Conservation (phyloP, 257 asterid species). For the Rubia yunnanensis region DNA sequence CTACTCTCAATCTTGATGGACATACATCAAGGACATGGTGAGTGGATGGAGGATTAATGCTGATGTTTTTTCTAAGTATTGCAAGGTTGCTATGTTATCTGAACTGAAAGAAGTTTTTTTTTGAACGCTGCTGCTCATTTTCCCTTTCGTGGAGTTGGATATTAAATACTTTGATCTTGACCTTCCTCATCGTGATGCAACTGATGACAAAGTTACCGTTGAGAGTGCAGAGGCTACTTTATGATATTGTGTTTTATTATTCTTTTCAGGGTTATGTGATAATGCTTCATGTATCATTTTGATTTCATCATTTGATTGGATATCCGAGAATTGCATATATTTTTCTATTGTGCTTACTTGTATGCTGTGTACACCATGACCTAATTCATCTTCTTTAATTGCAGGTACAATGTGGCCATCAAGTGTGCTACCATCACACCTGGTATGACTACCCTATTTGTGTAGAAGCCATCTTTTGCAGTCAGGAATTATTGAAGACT, state of each 20-base stretch:
- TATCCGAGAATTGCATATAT: not conserved
- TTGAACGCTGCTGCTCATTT: conserved; percentile 50
- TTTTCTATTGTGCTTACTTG: not conserved
- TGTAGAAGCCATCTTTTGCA: not conserved
- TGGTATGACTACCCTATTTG: conserved; percentile 35
- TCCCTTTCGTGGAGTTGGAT: conserved; percentile 93
- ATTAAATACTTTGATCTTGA: conserved; percentile 96
- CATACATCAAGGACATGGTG: conserved; percentile 89
- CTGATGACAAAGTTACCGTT: conserved; percentile 91
- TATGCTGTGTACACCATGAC: not conserved
- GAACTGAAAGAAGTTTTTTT: not conserved
- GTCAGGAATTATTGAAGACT: too few relatives aligned
- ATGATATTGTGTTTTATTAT: conserved; percentile 18
- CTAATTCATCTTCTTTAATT: conserved; percentile 15
- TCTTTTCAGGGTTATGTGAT: not conserved
- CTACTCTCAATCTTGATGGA: too few relatives aligned
- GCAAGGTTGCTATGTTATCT: conserved; percentile 8
- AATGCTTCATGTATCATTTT: not conserved
- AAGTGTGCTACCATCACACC: conserved; percentile 99
- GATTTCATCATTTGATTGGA: not conserved
- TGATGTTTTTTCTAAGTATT: not conserved
- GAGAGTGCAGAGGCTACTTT: conserved; percentile 99
- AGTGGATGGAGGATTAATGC: not conserved
- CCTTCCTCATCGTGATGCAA: conserved; percentile 87
- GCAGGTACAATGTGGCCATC: conserved; percentile 94